phyloP scores from a whole-genome alignment of 1,139 yeast genomes.

The Wickerhamiella pararugosa region DNA sequence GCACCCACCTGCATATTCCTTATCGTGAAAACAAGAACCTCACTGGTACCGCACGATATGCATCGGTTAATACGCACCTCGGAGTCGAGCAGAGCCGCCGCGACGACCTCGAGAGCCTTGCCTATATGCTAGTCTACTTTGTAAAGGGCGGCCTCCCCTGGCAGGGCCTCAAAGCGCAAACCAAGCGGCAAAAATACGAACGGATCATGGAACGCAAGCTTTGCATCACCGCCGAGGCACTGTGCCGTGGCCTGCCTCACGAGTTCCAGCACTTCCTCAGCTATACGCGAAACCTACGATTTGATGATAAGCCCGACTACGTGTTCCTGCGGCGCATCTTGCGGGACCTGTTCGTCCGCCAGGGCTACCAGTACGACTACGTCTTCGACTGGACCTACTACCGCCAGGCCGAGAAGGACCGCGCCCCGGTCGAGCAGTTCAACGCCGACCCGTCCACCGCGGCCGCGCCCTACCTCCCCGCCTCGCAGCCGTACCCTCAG shows the following conservation, averaged over 20 bases:
- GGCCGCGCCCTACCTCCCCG: conserved; percentile 27
- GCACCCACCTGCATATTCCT: conserved; percentile 90
- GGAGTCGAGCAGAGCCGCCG: conserved; percentile 95
- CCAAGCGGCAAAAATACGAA: conserved; percentile 93
- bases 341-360: conserved; percentile 77
- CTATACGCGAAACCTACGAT: conserved; percentile 78
- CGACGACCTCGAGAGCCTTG: conserved; percentile 91
- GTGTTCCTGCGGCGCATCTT: conserved; percentile 75
- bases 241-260: conserved; percentile 82
- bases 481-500: conserved; percentile 20
- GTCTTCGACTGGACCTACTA: conserved; percentile 95
- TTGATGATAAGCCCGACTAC: conserved; percentile 95
- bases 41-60: conserved; percentile 96
- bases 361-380: conserved; percentile 85
- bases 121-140: conserved; percentile 88
- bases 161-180: conserved; percentile 97
- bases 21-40: conserved; percentile 91
- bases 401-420: conserved; percentile 12
- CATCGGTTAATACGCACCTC: conserved; percentile 86
- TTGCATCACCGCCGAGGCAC: conserved; percentile 77
- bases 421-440: not conserved
- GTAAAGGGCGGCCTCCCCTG: conserved; percentile 93
- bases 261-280: conserved; percentile 83
- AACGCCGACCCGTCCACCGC: conserved; percentile 15
- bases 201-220: conserved; percentile 93